Percentiles rank a stretch among this genome's conserved stretches.
phyloP scores from a whole-genome alignment of 1,139 yeast species.

The Geotrichum phurueaensis region DNA sequence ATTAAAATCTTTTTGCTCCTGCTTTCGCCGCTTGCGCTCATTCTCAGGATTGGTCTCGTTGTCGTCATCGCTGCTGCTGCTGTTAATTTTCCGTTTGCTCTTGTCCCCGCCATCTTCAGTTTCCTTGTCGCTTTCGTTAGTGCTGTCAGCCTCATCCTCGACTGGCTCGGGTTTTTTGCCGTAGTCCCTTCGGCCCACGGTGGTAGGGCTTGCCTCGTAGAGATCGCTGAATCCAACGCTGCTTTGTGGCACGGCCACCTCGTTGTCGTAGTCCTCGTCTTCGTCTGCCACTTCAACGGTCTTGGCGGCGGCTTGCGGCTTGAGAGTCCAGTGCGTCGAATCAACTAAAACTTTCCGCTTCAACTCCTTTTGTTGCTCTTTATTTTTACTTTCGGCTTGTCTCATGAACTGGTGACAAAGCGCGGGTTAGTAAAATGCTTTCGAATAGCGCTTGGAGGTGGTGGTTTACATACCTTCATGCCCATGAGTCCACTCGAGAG shows the following conservation, averaged over 20 bases:
- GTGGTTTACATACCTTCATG: conserved; percentile 9
- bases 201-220: conserved; percentile 20
- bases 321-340: conserved; percentile 53
- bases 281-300: background rate
- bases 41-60: background rate
- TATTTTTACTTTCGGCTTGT: conserved; percentile 36
- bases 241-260: conserved; percentile 9
- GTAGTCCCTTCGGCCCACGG: conserved; percentile 9
- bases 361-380: conserved; percentile 36
- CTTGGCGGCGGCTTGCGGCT: background rate
- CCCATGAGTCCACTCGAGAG: conserved; percentile 15
- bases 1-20: background rate
- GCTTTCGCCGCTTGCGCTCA: background rate
- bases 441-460: background rate
- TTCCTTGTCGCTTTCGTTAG: background rate
- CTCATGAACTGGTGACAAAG: conserved; percentile 41
- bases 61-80: background rate
- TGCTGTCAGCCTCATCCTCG: background rate
- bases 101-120: background rate
- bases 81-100: background rate
- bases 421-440: background rate
- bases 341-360: conserved; percentile 42
- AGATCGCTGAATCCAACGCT: conserved; percentile 25
- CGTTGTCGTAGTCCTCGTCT: conserved; percentile 6
- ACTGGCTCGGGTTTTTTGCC: conserved; percentile 10